phyloP scores from a whole-genome alignment of 139 green algal species.

The Chlorella sorokiniana region DNA sequence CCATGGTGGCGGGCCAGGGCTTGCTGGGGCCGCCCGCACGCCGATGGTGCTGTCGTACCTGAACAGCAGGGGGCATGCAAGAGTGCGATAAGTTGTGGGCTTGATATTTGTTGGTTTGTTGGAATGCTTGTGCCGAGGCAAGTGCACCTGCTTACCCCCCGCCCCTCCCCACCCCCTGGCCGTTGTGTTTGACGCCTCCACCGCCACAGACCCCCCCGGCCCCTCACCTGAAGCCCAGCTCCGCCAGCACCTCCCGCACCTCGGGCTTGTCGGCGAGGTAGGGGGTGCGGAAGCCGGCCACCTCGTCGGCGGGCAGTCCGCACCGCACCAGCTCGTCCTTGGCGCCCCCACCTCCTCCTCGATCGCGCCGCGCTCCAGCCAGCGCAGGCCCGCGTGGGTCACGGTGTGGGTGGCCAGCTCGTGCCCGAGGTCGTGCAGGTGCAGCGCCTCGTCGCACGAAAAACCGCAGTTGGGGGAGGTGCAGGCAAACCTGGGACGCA shows the following conservation, averaged over 20 bases:
- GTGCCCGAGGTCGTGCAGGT: conserved; percentile 12
- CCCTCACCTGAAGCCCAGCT: conserved; percentile 35
- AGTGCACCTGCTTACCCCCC: too few relatives aligned
- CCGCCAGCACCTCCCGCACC: conserved; percentile 29
- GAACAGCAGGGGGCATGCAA: background rate
- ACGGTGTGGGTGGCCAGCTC: conserved; percentile 38
- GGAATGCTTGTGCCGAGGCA: too few relatives aligned
- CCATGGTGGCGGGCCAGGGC: conserved; percentile 22
- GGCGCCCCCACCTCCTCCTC: conserved; percentile 25
- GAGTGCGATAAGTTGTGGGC: background rate
- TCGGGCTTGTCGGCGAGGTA: conserved; percentile 29
- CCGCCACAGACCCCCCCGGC: background rate
- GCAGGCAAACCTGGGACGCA: background rate
- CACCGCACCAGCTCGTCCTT: conserved; percentile 15
- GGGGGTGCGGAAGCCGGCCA: conserved; percentile 33
- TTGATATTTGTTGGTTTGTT: background rate
- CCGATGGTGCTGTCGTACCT: conserved; percentile 26
- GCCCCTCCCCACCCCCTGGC: background rate
- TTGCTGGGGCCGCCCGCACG: background rate
- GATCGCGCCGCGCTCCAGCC: background rate
- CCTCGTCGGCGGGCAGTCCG: conserved; percentile 17
- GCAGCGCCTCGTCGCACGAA: background rate
- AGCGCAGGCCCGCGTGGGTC: conserved; percentile 3
- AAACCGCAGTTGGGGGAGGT: background rate
- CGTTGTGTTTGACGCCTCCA: background rate